Evolutionary conservation across 768 basidiomycete species (phyloP), one percentile per base, ranked within the genome.

Genomic region (Infundibulicybe gibba): DNA sequence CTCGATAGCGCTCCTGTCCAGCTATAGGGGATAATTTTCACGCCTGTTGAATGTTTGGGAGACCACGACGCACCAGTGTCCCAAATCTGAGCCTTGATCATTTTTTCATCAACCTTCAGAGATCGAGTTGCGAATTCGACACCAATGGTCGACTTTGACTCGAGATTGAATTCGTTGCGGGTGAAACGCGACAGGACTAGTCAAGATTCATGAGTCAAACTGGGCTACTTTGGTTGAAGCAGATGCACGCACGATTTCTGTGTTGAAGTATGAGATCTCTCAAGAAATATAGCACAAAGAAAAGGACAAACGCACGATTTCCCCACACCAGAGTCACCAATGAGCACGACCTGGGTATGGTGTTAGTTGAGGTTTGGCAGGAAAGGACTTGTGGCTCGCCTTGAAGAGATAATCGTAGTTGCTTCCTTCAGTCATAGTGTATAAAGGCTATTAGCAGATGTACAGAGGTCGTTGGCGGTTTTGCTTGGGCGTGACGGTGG

Each of bases 361-460:
- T 47, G 31, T 46, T 16, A 52, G 35, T 42, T 61, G 33, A 40
- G 45, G 33, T 33, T 33, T 41, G 37, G 34, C 38, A 33, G 33
- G 30, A 15, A 5, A 34, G n/a, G n/a, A 41, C 25, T 19, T 38
- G 35, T 15, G 14, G 63, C 71, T 30, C 43, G 94, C 95, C 82
- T 99, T 97, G 86, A 98, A 97, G 57, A 99, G 85, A 76, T 88
- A 98, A 67, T 97, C 95, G 73, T 97, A 98, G 79, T 93, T 94
- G 75, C 85, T 90, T 58, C 83, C 86, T 77, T 95, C 94, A 48
- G 90, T 67, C 94, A 97, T 97, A 55, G 51, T 61, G 31, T 39
- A 32, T 46, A 53, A 52, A 50, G 45, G 43, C 25, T 25, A 25
- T 25, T 25, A 8, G 25, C 44, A 32, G 34, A 48, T 47, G 48